These are phyloP conservation scores for Moesziomyces globuligerus DNA, from an alignment of 1,284 basidiomycete genomes.

Conservation along the genomic window DNA sequence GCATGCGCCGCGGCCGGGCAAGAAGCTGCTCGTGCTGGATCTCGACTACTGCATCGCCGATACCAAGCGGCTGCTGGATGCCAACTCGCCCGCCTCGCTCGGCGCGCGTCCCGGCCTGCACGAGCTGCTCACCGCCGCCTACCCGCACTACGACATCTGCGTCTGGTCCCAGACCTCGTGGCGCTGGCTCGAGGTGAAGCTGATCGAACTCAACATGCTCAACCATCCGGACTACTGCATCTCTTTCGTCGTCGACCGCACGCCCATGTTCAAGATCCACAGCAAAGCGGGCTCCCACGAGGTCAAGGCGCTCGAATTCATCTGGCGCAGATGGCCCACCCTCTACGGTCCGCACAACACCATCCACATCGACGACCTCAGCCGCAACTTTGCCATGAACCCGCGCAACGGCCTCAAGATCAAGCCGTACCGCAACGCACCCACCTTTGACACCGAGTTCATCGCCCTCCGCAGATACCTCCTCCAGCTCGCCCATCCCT, in stretches of 20 bases:
- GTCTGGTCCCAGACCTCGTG: constrained; percentile 75
- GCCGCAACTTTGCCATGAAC: constrained; percentile 82
- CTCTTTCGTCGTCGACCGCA: constrained; percentile 75
- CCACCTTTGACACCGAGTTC: constrained; percentile 55
- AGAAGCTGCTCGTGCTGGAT: constrained; percentile 82
- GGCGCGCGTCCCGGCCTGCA: constrained; percentile 84
- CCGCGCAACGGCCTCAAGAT: constrained; percentile 85
- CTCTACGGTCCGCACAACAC: constrained; percentile 73
- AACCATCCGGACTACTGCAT: constrained; percentile 46
- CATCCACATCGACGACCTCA: constrained; percentile 87
- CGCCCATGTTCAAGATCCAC: constrained; percentile 88
- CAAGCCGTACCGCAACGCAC: constrained; percentile 69
- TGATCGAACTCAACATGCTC: constrained; percentile 86
- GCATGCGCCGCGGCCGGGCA: constrained; percentile 46
- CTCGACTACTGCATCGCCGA: constrained; percentile 76
- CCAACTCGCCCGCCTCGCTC: constrained; percentile 79
- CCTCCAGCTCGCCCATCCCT: constrained; percentile 47
- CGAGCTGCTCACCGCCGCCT: constrained; percentile 73
- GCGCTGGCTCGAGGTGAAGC: constrained; percentile 90
- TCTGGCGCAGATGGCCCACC: constrained; percentile 56
- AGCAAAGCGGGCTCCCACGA: constrained; percentile 76
- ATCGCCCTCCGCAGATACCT: constrained; percentile 38
- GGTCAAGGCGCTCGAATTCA: constrained; percentile 66
- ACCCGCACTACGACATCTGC: constrained; percentile 63
- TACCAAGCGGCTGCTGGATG: constrained; percentile 71